Conservation (phyloP, 345 rosid genomes). For the Psidium guajava region DNA sequence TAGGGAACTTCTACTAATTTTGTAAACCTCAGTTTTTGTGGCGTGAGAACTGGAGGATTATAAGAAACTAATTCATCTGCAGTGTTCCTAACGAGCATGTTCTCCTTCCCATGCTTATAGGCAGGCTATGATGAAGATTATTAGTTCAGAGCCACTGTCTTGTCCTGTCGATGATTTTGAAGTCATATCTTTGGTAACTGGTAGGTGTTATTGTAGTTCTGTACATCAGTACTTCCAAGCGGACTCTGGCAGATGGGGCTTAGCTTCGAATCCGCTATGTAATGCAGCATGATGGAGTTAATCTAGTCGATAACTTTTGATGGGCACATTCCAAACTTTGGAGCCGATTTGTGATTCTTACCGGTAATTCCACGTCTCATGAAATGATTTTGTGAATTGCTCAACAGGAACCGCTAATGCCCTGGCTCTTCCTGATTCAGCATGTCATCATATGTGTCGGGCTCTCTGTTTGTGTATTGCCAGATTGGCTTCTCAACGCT, state of each 20-base stretch:
- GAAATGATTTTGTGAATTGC: background rate
- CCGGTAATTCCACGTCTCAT: background rate
- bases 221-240: slow-evolving; percentile 78
- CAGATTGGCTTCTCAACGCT: background rate
- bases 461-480: background rate
- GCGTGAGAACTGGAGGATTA: too few species aligned
- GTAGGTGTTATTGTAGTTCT: slow-evolving; percentile 45
- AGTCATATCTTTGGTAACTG: background rate
- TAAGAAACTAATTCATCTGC: too few species aligned
- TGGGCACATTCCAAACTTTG: background rate
- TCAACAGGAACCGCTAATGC: background rate
- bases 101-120: too few species aligned
- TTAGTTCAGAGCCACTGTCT: too few species aligned
- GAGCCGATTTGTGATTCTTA: background rate
- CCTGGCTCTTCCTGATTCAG: background rate
- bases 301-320: background rate
- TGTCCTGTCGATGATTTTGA: slow-evolving; percentile 51
- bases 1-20: background rate
- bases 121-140: too few species aligned
- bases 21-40: too few species aligned
- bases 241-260: slow-evolving; percentile 71
- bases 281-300: background rate
- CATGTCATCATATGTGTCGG: background rate
- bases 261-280: slow-evolving; percentile 1
- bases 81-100: too few species aligned